Percentiles rank a stretch among this genome's conserved stretches.
Conservation (phyloP, 2,329 filamentous ascomycete genomes). For the Hypoxylon sp. region DNA sequence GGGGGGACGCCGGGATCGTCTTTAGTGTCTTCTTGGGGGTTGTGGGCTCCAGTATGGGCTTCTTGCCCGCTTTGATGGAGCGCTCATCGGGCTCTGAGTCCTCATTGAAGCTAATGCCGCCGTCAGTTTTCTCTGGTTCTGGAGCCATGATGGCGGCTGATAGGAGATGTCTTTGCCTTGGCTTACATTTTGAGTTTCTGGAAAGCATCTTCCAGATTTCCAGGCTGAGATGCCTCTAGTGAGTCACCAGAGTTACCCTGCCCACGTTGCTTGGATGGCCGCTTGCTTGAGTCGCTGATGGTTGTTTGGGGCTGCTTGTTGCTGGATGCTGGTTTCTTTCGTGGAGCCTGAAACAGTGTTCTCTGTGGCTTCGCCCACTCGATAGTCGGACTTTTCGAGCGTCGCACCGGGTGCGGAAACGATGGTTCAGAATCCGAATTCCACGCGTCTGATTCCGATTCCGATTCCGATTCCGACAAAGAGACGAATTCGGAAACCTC, state of each 20-base stretch:
- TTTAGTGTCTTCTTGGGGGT: constrained; percentile 50
- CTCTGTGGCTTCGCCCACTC: constrained; percentile 40
- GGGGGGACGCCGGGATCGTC: constrained; percentile 45
- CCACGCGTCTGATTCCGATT: constrained; percentile 36
- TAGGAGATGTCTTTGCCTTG: not conserved
- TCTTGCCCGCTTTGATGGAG: constrained; percentile 18
- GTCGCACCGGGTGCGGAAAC: constrained; percentile 35
- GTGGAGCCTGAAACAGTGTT: constrained; percentile 37
- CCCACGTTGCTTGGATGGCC: constrained; percentile 21
- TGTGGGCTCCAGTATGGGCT: constrained; percentile 40
- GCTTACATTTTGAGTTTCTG: constrained; percentile 52
- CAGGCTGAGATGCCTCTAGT: constrained; percentile 32
- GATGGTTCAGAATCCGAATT: constrained; percentile 43
- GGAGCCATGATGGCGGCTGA: not conserved
- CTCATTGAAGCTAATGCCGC: constrained; percentile 46
- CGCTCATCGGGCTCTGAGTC: constrained; percentile 44
- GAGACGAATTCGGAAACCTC: constrained; percentile 46
- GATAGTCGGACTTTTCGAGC: constrained; percentile 39
- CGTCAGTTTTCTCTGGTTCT: constrained; percentile 20
- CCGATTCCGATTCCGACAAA: constrained; percentile 36
- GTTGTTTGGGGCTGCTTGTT: constrained; percentile 22
- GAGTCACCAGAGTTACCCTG: constrained; percentile 25
- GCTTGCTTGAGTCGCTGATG: constrained; percentile 30
- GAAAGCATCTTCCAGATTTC: constrained; percentile 49
- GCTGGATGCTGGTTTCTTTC: constrained; percentile 27